Conservation (phyloP, 2,329 filamentous ascomycete genomes). For the Scopulariopsis brevicaulis region DNA sequence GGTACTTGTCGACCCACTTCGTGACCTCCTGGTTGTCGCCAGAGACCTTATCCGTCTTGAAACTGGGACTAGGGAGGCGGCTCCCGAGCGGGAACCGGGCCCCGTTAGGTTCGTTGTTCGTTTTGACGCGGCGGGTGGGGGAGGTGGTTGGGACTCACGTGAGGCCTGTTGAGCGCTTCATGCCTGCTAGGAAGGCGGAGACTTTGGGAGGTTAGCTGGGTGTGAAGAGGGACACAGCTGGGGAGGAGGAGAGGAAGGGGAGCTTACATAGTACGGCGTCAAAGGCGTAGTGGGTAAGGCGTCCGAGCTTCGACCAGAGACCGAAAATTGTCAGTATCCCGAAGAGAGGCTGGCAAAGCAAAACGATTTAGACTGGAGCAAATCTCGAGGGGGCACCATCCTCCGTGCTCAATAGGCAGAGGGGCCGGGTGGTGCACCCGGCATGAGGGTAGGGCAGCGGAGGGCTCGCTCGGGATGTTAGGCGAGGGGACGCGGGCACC, state of each 20-base stretch:
- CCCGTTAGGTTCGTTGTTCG: background rate
- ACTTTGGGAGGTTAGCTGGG: slow-evolving; percentile 37
- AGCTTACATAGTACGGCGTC: slow-evolving; percentile 80
- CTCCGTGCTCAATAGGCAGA: background rate
- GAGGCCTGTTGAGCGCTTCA: slow-evolving; percentile 93
- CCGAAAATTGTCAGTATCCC: slow-evolving; percentile 54
- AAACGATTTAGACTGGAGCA: background rate
- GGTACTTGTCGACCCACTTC: slow-evolving; percentile 86
- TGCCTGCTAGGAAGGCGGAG: slow-evolving; percentile 90
- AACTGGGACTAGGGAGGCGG: slow-evolving; percentile 49
- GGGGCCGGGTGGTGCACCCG: background rate
- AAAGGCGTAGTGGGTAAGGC: slow-evolving; percentile 88
- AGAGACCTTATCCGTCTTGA: slow-evolving; percentile 75
- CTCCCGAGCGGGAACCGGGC: background rate
- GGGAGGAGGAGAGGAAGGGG: slow-evolving; percentile 2
- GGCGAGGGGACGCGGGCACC: slow-evolving; percentile 1
- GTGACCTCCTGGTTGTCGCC: slow-evolving; percentile 71
- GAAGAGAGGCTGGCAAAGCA: slow-evolving; percentile 35
- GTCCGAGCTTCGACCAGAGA: slow-evolving; percentile 72
- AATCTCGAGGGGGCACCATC: background rate
- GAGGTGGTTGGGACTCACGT: slow-evolving; percentile 57
- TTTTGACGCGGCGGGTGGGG: background rate
- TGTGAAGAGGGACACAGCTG: background rate
- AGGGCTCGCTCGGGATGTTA: background rate
- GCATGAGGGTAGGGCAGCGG: background rate